Evolutionary conservation across 495 filamentous ascomycete genomes (phyloP).

Genomic region (Talaromyces stipitatus): DNA sequence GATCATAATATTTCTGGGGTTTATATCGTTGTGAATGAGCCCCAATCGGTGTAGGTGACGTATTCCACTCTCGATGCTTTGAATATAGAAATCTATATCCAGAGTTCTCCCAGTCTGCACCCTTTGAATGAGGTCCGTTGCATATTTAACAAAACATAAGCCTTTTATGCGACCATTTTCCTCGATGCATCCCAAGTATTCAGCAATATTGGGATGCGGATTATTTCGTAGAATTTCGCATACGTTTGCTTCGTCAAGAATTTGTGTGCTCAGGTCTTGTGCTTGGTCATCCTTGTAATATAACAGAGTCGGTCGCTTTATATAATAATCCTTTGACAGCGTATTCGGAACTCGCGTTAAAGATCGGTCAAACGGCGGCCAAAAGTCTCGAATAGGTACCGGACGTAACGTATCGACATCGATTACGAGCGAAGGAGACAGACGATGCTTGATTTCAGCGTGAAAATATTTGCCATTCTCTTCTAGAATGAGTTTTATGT

Average conservation of each 20-base stretch:
- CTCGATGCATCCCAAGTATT: conserved; percentile 26
- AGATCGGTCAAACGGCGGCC: not conserved
- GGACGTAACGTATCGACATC: not conserved
- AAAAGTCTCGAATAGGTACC: not conserved
- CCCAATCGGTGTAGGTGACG: conserved; percentile 29
- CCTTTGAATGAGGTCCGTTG: conserved; percentile 22
- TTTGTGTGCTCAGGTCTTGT: conserved; percentile 12
- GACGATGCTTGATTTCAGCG: not conserved
- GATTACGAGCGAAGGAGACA: not conserved
- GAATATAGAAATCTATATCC: conserved; percentile 14
- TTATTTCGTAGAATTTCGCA: conserved; percentile 25
- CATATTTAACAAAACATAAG: conserved; percentile 30
- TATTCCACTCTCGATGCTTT: conserved; percentile 24
- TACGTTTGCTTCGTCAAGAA: conserved; percentile 16
- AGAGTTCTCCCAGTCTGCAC: conserved; percentile 14
- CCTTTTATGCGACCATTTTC: conserved; percentile 25
- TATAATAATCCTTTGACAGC: conserved; percentile 2
- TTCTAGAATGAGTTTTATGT: not conserved
- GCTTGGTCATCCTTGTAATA: conserved; percentile 10
- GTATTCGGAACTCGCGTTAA: not conserved
- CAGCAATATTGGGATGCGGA: conserved; percentile 31
- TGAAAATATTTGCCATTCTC: not conserved
- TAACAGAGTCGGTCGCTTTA: conserved; percentile 21
- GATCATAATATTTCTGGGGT: conserved; percentile 31
- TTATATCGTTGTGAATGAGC: conserved; percentile 32